Conservation (phyloP, 495 filamentous ascomycete species). For the Choiromyces venosus region DNA sequence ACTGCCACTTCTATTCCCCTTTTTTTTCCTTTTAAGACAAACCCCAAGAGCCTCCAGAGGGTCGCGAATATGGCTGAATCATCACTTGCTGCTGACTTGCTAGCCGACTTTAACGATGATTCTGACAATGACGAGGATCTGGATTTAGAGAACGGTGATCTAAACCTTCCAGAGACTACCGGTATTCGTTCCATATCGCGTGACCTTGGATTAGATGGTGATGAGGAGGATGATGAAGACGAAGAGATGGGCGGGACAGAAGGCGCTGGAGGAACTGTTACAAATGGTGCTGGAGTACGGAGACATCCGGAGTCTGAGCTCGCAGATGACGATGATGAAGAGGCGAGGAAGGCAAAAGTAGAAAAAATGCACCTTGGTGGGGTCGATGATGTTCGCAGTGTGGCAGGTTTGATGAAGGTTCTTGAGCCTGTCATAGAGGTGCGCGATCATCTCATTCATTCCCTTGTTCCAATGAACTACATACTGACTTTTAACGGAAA, state of each 20-base stretch:
- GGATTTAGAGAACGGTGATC: slow-evolving; percentile 20
- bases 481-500: slow-evolving; percentile 52
- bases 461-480: slow-evolving; percentile 47
- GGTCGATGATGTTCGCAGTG: slow-evolving; percentile 67
- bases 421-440: slow-evolving; percentile 73
- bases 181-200: slow-evolving; percentile 27
- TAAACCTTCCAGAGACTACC: slow-evolving; percentile 32
- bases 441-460: slow-evolving; percentile 50
- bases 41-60: not conserved
- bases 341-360: slow-evolving; percentile 64
- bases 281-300: slow-evolving; percentile 25
- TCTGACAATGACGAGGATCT: slow-evolving; percentile 45
- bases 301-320: slow-evolving; percentile 26
- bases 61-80: slow-evolving; percentile 54
- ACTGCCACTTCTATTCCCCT: not conserved
- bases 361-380: slow-evolving; percentile 71
- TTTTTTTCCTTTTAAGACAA: not conserved
- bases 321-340: slow-evolving; percentile 56
- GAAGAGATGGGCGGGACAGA: slow-evolving; percentile 52
- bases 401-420: slow-evolving; percentile 69
- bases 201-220: slow-evolving; percentile 49
- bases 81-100: slow-evolving; percentile 72
- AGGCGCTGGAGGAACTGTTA: slow-evolving; percentile 28
- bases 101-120: slow-evolving; percentile 84
- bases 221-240: slow-evolving; percentile 51